Evolutionary conservation across 768 basidiomycete species (phyloP).

Genomic region (Phylloporus rhodoxanthus): DNA sequence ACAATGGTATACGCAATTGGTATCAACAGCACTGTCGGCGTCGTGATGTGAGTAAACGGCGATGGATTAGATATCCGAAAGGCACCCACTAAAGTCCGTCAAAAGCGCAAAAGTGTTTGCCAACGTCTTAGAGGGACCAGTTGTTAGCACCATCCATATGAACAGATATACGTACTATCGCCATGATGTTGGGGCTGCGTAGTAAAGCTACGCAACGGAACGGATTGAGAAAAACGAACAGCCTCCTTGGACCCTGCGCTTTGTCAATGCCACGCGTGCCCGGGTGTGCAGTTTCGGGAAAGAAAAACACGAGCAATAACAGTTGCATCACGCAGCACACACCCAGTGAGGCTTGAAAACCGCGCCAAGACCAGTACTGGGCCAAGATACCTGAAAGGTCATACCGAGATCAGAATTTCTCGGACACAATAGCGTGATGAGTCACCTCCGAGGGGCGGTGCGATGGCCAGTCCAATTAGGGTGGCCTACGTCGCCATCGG

Average conservation of each 20-base stretch:
- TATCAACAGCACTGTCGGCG: slow-evolving; percentile 37
- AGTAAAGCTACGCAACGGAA: slow-evolving; percentile 46
- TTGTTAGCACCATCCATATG: background rate
- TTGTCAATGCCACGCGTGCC: slow-evolving; percentile 52
- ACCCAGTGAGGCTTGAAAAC: slow-evolving; percentile 47
- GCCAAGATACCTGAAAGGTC: slow-evolving; percentile 38
- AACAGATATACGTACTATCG: slow-evolving; percentile 39
- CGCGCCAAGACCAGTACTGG: slow-evolving; percentile 62
- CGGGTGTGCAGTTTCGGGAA: slow-evolving; percentile 70
- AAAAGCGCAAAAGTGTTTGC: slow-evolving; percentile 30
- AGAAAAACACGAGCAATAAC: slow-evolving; percentile 36
- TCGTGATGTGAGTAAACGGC: background rate
- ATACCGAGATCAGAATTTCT: background rate
- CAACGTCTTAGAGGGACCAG: slow-evolving; percentile 33
- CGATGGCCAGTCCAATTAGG: slow-evolving; percentile 55
- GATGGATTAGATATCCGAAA: no score
- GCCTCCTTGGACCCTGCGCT: slow-evolving; percentile 14
- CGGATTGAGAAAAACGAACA: slow-evolving; percentile 53
- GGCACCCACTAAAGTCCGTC: slow-evolving; percentile 34
- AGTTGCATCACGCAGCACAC: slow-evolving; percentile 36
- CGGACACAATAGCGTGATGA: background rate
- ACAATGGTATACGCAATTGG: slow-evolving; percentile 68
- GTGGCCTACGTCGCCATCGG: slow-evolving; percentile 32
- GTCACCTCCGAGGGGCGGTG: slow-evolving; percentile 53
- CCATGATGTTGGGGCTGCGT: slow-evolving; percentile 53